A percentile compares a stretch with the other conserved stretches of the same genome.
phyloP scores from a whole-genome alignment of 2,329 filamentous ascomycete species.

The Phialocephala subalpina region DNA sequence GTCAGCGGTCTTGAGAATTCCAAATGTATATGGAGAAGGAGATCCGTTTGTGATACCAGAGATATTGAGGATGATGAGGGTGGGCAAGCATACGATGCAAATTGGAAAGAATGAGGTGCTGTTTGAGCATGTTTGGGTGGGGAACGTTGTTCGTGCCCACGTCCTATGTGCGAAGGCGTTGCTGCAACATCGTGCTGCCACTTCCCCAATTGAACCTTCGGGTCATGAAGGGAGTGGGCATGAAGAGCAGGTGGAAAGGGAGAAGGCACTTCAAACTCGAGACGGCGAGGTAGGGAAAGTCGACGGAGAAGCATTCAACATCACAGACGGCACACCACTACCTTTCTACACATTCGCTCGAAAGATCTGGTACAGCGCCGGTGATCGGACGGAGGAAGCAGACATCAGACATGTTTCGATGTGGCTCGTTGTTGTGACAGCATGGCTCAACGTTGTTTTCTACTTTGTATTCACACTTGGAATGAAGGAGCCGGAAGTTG shows the following conservation, averaged over 20 bases:
- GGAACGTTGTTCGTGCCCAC: slow-evolving; percentile 14
- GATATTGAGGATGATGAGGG: slow-evolving; percentile 17
- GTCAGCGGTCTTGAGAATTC: slow-evolving; percentile 41
- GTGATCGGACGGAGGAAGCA: slow-evolving; percentile 13
- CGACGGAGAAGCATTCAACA: slow-evolving; percentile 47
- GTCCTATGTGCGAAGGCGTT: slow-evolving; percentile 14
- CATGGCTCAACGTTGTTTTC: slow-evolving; percentile 15
- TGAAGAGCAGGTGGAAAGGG: neutral
- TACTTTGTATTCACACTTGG: slow-evolving; percentile 16
- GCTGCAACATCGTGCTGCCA: neutral
- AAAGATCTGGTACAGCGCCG: slow-evolving; percentile 25
- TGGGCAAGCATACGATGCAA: slow-evolving; percentile 19
- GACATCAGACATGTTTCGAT: slow-evolving; percentile 8
- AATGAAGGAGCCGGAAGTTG: slow-evolving; percentile 12
- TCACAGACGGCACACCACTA: slow-evolving; percentile 45
- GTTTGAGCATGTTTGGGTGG: slow-evolving; percentile 21
- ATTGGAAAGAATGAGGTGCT: slow-evolving; percentile 19
- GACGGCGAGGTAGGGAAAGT: slow-evolving; percentile 25
- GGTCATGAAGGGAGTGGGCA: neutral
- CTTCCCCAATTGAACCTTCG: neutral
- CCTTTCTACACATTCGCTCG: slow-evolving; percentile 43
- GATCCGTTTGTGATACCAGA: slow-evolving; percentile 20
- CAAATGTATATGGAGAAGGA: slow-evolving; percentile 46
- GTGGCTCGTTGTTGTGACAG: slow-evolving; percentile 15
- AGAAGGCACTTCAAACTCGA: neutral